phyloP scores from a whole-genome alignment of 768 basidiomycete genomes.

The Boletus subparvulus region DNA sequence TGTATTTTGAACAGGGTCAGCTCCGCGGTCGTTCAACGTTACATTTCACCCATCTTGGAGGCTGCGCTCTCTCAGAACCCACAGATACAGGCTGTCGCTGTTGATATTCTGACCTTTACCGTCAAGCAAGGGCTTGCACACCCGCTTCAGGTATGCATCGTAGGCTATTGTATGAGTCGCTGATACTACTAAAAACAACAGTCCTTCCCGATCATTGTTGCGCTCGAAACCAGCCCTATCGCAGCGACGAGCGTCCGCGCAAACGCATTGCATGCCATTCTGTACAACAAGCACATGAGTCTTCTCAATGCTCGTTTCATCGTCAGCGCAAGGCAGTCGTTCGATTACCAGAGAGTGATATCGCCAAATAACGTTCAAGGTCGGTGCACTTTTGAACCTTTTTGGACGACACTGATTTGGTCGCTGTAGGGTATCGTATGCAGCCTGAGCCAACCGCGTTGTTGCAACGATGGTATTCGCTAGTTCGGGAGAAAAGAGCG shows the following conservation, averaged over 20 bases:
- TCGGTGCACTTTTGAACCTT: conserved; percentile 22
- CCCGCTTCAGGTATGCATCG: conserved; percentile 73
- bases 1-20: conserved; percentile 62
- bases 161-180: background rate
- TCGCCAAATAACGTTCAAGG: conserved; percentile 52
- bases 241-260: conserved; percentile 67
- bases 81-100: conserved; percentile 76
- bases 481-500: conserved; percentile 88
- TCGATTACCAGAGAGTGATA: conserved; percentile 75
- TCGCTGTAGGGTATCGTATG: conserved; percentile 57
- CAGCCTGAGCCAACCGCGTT: conserved; percentile 68
- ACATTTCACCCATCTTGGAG: conserved; percentile 75
- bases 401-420: background rate
- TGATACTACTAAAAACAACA: conserved; percentile 30
- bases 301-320: conserved; percentile 84
- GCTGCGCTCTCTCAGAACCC: conserved; percentile 72
- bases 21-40: conserved; percentile 92
- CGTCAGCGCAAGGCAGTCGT: conserved; percentile 77
- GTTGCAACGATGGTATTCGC: conserved; percentile 85
- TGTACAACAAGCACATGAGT: conserved; percentile 88
- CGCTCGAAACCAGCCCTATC: conserved; percentile 84
- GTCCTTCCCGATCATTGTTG: conserved; percentile 90
- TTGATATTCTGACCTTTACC: conserved; percentile 90
- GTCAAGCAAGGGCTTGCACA: conserved; percentile 95
- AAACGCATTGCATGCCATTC: conserved; percentile 70